Percentiles rank a stretch among this genome's conserved stretches.
Conservation (phyloP, 805 yeast genomes). For the Blastobotrys mokoenaii region DNA sequence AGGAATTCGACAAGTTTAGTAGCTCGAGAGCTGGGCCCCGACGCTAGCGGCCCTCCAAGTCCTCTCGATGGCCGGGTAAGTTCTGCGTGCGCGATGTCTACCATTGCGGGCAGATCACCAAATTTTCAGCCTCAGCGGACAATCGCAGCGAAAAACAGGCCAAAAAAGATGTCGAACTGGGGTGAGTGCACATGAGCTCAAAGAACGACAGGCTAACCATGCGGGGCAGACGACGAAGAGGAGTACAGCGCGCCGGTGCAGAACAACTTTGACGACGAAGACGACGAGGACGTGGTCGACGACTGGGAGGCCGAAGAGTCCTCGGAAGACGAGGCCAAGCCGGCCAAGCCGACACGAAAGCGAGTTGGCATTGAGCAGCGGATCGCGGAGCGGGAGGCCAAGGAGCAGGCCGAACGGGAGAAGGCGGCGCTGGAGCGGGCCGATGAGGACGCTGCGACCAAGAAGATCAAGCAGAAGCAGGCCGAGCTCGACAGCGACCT, state of each 20-base stretch:
- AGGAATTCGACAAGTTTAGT: no score
- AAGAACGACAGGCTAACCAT: no score
- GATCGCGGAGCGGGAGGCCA: slow-evolving; percentile 32
- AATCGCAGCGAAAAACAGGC: no score
- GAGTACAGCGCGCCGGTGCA: slow-evolving; percentile 58
- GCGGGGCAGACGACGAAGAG: slow-evolving; percentile 94
- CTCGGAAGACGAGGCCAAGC: slow-evolving; percentile 53
- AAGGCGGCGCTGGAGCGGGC: slow-evolving; percentile 35
- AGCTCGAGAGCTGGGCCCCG: no score
- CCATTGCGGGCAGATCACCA: no score
- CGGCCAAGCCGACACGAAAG: slow-evolving; percentile 34
- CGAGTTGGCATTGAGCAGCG: slow-evolving; percentile 36
- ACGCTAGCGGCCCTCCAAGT: no score
- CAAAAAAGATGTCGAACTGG: slow-evolving; percentile 16
- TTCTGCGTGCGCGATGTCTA: no score
- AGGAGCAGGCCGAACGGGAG: slow-evolving; percentile 40
- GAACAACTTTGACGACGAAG: slow-evolving; percentile 59
- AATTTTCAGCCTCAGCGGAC: no score
- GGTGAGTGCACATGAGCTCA: slow-evolving; percentile 9
- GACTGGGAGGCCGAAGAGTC: slow-evolving; percentile 75
- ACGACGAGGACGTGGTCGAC: slow-evolving; percentile 70
- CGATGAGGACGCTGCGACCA: slow-evolving; percentile 61
- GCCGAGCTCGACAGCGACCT: slow-evolving; percentile 82
- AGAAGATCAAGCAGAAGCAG: slow-evolving; percentile 62
- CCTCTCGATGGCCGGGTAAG: no score